Evolutionary conservation across 345 rosid species (phyloP), one percentile per base, ranked within the genome.

Genomic region (Boechera divaricarpa): DNA sequence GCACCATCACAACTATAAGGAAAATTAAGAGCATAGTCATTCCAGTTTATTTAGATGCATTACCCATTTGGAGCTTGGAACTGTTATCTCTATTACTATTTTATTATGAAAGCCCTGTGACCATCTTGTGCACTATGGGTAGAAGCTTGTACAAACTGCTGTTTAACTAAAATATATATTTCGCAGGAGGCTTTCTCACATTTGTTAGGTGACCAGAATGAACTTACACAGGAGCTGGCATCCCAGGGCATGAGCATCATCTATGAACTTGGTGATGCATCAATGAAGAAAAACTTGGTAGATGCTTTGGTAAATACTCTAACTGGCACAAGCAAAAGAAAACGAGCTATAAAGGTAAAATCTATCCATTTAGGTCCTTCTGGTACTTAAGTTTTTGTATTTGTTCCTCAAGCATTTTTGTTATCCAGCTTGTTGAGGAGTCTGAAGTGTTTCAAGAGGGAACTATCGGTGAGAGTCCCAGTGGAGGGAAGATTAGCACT

Each of bases 241-340:
- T 94, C 98, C 71, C 98, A 92, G 71, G 98, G 98, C 41, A 94
- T 94, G 97, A 94, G 98, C 83, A 88, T 94, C 72, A 93, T 92
- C 26, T 94, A 92, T 83, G 98, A 94, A 15, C 92, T 90, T 79
- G 98, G 98, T 33, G 95, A 94, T 83, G 84, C 83, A 63, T 83
- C 95, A 58, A 94, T 90, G 97, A 92, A 90, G 90, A 67, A 86
- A 69, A 87, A 78, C 82, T 85, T 94, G 77, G 98, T 92, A 78
- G 91, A 88, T 81, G 95, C 97, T 63, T 90, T 94, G 52, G 97
- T 92, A 28, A 68, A 81, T 73, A 92, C 96, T 67, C 84, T 94
- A 77, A 91, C 97, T 74, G 98, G 97, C 80, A 87, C 97, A 60
- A 93, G 97, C 76, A 94, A 94, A 83, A 89, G 96, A 86, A 94